These are phyloP conservation scores for Leishmania aethiopica DNA, from an alignment of 208 protist species.

Conservation along the genomic window DNA sequence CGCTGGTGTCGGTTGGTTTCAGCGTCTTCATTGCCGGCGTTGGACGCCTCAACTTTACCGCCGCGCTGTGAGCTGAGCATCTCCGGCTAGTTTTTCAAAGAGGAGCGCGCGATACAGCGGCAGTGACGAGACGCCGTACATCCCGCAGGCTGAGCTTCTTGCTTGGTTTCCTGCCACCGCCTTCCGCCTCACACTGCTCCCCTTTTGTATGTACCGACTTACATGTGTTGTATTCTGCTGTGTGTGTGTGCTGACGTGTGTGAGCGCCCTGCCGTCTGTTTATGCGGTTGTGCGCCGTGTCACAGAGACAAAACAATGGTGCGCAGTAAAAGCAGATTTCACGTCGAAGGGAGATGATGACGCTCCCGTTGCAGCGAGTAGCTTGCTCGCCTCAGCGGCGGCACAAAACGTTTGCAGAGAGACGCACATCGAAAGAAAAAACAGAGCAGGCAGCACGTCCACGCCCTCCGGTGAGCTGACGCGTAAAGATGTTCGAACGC, in stretches of 20 bases:
- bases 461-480: neutral
- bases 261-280: neutral
- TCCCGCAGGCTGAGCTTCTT: neutral
- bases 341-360: neutral
- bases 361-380: neutral
- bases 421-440: neutral
- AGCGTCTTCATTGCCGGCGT: slow-evolving; percentile 39
- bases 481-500: neutral
- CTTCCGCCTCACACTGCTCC: neutral
- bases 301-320: neutral
- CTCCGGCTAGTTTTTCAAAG: neutral
- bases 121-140: neutral
- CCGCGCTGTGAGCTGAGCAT: slow-evolving; percentile 8
- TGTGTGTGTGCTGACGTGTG: neutral
- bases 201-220: neutral
- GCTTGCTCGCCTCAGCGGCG: neutral
- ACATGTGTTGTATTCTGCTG: neutral
- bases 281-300: neutral
- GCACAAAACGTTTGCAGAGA: neutral
- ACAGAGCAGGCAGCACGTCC: neutral
- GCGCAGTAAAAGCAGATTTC: neutral
- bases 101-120: neutral
- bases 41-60: slow-evolving; percentile 38
- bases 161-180: neutral
- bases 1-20: slow-evolving; percentile 32